Conservation (phyloP, 257 asterid species). For the Solanum ossicruentum region DNA sequence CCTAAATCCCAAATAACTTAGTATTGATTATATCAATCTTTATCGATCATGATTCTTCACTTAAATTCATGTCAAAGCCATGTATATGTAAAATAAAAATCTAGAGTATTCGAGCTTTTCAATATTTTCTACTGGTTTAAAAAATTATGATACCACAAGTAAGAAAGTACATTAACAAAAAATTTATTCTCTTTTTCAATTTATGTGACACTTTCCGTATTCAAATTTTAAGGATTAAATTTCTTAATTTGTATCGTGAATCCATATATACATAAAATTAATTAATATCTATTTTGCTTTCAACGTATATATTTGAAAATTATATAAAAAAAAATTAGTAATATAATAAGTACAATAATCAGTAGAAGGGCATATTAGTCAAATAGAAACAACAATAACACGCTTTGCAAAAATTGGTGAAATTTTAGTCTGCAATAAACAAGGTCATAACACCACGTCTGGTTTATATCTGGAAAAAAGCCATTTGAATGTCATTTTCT, state of each 20-base stretch:
- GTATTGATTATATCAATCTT: neutral
- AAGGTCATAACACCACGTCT: conserved; percentile 38
- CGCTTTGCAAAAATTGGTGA: conserved; percentile 33
- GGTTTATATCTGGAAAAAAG: conserved; percentile 21
- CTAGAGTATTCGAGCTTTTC: neutral
- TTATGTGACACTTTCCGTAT: no score
- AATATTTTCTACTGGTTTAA: neutral
- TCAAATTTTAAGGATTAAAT: no score
- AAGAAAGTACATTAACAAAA: no score
- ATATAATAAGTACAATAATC: no score
- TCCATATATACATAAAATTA: neutral
- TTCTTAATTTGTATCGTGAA: neutral
- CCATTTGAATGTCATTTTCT: conserved; percentile 34
- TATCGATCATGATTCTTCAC: neutral
- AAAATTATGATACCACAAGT: neutral
- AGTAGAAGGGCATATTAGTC: conserved; percentile 1
- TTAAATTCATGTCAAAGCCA: no score
- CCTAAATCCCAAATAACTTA: neutral
- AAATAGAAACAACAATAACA: neutral
- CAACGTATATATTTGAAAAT: neutral
- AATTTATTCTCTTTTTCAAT: no score
- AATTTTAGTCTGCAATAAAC: conserved; percentile 19
- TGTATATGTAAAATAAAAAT: neutral
- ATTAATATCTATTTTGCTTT: neutral
- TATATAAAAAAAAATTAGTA: no score